Percentiles rank a stretch among this genome's conserved stretches.
Conservation (phyloP, 108 stramenopile species). For the Pseudonitzschia delicatissima region DNA sequence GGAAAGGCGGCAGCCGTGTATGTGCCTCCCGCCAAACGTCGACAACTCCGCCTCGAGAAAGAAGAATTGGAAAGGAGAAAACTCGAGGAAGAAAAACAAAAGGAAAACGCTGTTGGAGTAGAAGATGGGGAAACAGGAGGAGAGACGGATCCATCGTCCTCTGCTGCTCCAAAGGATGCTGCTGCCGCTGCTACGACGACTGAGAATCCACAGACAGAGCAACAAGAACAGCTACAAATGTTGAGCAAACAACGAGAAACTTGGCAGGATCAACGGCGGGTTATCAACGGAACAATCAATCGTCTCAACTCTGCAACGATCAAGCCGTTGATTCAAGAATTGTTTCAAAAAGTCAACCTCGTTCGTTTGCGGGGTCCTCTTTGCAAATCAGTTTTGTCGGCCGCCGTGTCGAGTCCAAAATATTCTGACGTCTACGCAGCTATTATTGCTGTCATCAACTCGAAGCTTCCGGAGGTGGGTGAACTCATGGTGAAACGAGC, state of each 20-base stretch:
- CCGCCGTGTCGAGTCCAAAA: slow-evolving; percentile 85
- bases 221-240: neutral
- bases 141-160: neutral
- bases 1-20: slow-evolving; percentile 15
- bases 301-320: slow-evolving; percentile 90
- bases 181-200: neutral
- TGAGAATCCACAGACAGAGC: neutral
- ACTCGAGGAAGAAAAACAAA: neutral
- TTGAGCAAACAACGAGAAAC: slow-evolving; percentile 65
- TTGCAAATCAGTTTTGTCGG: slow-evolving; percentile 79
- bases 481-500: slow-evolving; percentile 87
- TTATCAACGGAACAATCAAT: slow-evolving; percentile 98
- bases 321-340: slow-evolving; percentile 86
- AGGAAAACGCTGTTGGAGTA: neutral
- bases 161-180: slow-evolving; percentile 1
- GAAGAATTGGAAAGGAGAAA: slow-evolving; percentile 8
- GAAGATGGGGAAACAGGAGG: neutral
- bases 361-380: slow-evolving; percentile 93
- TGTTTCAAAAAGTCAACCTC: slow-evolving; percentile 91
- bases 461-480: slow-evolving; percentile 96
- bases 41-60: slow-evolving; percentile 6
- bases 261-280: slow-evolving; percentile 90
- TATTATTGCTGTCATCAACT: slow-evolving; percentile 92
- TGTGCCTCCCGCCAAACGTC: slow-evolving; percentile 37
- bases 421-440: slow-evolving; percentile 88